Evolutionary conservation across 139 green algal genomes (phyloP).

Genomic region (Tetradesmus lagerheimii): DNA sequence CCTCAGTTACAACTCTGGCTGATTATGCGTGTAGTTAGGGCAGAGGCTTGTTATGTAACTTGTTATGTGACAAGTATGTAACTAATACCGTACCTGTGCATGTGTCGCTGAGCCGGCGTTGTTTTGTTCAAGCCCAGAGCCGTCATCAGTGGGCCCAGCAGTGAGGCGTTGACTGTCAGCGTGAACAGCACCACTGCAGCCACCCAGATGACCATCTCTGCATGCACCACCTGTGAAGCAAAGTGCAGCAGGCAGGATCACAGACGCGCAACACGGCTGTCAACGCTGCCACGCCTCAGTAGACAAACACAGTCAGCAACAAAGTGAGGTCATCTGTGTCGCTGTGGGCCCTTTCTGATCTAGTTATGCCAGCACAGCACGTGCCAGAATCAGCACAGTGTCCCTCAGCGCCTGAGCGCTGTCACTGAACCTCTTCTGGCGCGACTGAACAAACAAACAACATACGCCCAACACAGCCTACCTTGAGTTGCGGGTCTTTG

Average conservation of each 20-base stretch:
- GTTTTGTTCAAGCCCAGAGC: constrained; percentile 10
- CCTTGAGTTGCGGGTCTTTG: constrained; percentile 17
- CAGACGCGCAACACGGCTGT: no score
- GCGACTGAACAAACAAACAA: constrained; percentile 40
- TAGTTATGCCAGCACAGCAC: constrained; percentile 72
- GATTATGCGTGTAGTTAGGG: no score
- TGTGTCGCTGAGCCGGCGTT: neutral
- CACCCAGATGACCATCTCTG: constrained; percentile 81
- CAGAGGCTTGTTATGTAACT: no score
- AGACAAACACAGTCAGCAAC: neutral
- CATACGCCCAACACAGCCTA: neutral
- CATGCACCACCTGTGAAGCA: constrained; percentile 53
- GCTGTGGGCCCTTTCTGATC: no score
- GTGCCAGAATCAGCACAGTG: constrained; percentile 85
- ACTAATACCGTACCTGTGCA: neutral
- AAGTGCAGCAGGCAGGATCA: neutral
- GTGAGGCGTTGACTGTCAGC: constrained; percentile 85
- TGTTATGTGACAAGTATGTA: no score
- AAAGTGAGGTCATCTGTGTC: neutral
- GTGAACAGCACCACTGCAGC: constrained; percentile 87
- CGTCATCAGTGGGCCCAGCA: constrained; percentile 70
- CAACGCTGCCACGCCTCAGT: no score
- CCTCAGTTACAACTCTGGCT: no score
- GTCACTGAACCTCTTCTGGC: no score
- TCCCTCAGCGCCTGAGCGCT: constrained; percentile 85